phyloP scores from a whole-genome alignment of 2,329 filamentous ascomycete genomes.

The Monosporascus sp. region DNA sequence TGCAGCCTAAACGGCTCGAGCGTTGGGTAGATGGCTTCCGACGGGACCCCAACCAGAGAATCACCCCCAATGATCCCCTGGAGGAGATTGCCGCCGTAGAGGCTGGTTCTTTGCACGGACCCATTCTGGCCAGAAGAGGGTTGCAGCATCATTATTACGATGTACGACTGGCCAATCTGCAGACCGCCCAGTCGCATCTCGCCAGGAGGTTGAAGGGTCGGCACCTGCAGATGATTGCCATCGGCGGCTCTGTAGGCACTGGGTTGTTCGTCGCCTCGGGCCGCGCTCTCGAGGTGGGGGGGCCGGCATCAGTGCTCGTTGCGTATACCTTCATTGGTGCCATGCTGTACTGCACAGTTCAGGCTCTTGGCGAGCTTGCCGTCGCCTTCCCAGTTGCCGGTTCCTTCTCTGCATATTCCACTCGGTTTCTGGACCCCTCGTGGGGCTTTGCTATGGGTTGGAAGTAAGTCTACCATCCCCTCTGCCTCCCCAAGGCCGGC shows the following conservation, averaged over 20 bases:
- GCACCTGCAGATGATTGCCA: constrained; percentile 96
- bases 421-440: constrained; percentile 84
- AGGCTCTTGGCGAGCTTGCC: constrained; percentile 86
- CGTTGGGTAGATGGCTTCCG: constrained; percentile 58
- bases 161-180: constrained; percentile 54
- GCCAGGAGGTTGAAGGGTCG: constrained; percentile 73
- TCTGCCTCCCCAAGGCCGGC: background rate
- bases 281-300: constrained; percentile 62
- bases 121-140: constrained; percentile 21
- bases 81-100: constrained; percentile 23
- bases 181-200: constrained; percentile 71
- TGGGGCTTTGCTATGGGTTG: constrained; percentile 96
- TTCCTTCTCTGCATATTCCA: constrained; percentile 88
- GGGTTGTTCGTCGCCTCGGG: constrained; percentile 86
- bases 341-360: constrained; percentile 90
- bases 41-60: constrained; percentile 48
- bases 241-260: constrained; percentile 84
- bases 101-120: constrained; percentile 19
- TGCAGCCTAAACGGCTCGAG: constrained; percentile 28
- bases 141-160: constrained; percentile 45
- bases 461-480: constrained; percentile 56
- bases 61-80: constrained; percentile 41
- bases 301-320: constrained; percentile 71
- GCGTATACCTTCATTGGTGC: constrained; percentile 74
- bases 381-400: constrained; percentile 87